These are phyloP conservation scores for Monilinia vaccinii-corymbosi DNA, from an alignment of 2,329 filamentous ascomycete genomes.

Conservation along the genomic window DNA sequence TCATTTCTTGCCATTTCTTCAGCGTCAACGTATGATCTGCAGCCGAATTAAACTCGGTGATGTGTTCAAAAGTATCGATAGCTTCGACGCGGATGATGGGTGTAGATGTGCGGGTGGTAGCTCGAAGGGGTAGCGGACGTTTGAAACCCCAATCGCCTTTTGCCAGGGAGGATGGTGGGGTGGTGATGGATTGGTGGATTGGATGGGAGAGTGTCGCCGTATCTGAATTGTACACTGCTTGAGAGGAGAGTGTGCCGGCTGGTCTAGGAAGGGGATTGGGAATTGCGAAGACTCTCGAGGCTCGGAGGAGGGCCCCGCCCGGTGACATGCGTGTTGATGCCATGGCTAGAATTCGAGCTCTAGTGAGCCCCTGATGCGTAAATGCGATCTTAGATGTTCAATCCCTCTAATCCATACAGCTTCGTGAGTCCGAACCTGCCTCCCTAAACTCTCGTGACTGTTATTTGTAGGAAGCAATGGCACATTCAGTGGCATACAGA, in stretches of 20 bases:
- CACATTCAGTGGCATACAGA: conserved; percentile 1
- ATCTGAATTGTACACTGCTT: conserved; percentile 45
- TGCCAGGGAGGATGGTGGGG: conserved; percentile 60
- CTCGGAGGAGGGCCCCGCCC: conserved; percentile 64
- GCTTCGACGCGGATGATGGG: conserved; percentile 68
- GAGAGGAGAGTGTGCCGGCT: conserved; percentile 39
- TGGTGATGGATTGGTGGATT: conserved; percentile 74
- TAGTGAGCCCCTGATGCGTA: background rate
- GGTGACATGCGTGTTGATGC: conserved; percentile 41
- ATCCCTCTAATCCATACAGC: background rate
- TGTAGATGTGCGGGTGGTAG: conserved; percentile 62
- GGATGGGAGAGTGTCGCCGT: conserved; percentile 70
- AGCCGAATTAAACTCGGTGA: conserved; percentile 82
- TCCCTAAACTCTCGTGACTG: background rate
- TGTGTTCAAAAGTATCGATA: conserved; percentile 76
- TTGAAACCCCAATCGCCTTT: conserved; percentile 93
- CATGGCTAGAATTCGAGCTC: conserved; percentile 19
- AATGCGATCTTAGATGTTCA: background rate
- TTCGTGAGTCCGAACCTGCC: background rate
- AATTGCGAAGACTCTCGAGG: conserved; percentile 83
- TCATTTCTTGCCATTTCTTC: conserved; percentile 78
- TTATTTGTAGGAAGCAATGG: background rate
- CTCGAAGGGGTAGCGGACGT: conserved; percentile 67
- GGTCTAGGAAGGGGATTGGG: conserved; percentile 65
- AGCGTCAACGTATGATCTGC: conserved; percentile 73